These are phyloP conservation scores for Aspergillus biplanus DNA, from an alignment of 495 filamentous ascomycete genomes.

Conservation along the genomic window DNA sequence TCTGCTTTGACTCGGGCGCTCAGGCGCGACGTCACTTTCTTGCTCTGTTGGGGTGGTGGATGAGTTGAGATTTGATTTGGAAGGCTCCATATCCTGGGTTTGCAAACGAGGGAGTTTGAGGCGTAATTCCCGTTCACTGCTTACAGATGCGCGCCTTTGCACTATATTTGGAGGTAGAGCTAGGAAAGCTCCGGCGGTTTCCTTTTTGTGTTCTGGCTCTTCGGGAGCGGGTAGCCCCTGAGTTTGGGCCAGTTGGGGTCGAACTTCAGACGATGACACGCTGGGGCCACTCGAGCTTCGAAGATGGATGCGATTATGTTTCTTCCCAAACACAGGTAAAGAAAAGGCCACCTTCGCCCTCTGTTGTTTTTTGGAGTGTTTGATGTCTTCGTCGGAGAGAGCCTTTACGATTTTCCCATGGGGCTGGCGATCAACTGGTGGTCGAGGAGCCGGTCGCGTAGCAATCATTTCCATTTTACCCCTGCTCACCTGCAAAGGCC, in stretches of 20 bases:
- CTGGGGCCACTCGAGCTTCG: constrained; percentile 23
- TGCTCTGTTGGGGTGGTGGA: constrained; percentile 9
- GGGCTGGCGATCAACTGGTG: constrained; percentile 25
- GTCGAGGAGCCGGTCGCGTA: constrained; percentile 40
- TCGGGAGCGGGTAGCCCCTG: not conserved
- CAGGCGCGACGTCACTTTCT: constrained; percentile 3
- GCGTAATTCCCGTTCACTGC: constrained; percentile 31
- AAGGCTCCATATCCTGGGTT: constrained; percentile 29
- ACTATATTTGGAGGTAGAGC: constrained; percentile 11
- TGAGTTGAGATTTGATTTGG: not conserved
- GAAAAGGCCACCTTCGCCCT: constrained; percentile 24
- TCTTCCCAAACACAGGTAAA: constrained; percentile 26
- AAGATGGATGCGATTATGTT: constrained; percentile 16
- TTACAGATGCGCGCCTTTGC: constrained; percentile 25
- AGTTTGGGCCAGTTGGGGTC: not conserved
- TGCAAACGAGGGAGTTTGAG: constrained; percentile 43
- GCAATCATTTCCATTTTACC: constrained; percentile 43
- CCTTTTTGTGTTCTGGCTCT: constrained; percentile 14
- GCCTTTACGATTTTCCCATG: constrained; percentile 22
- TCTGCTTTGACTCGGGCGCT: not conserved
- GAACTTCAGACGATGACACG: not conserved
- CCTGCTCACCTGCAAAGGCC: constrained; percentile 43
- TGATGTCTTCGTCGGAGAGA: constrained; percentile 26
- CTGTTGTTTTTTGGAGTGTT: constrained; percentile 19
- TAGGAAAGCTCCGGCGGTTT: constrained; percentile 18